These are phyloP conservation scores for Salvia miltiorrhiza DNA, from an alignment of 257 asterid species.

Conservation along the genomic window DNA sequence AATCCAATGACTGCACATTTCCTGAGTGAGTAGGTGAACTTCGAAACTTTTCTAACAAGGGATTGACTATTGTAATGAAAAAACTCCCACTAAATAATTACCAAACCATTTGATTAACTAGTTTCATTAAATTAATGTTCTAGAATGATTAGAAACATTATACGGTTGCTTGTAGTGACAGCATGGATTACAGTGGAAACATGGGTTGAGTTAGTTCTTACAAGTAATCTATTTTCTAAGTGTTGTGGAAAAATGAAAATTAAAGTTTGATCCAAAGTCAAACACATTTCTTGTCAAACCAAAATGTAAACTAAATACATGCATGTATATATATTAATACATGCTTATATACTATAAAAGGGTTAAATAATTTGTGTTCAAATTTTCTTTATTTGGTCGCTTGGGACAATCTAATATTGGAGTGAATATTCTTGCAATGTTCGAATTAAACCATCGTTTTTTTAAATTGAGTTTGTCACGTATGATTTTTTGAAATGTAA, in stretches of 20 bases:
- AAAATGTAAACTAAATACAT: conserved; percentile 1
- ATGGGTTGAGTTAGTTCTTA: conserved; percentile 29
- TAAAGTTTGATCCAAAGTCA: conserved; percentile 27
- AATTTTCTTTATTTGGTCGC: no score
- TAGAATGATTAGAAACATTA: conserved; percentile 10
- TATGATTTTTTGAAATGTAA: no score
- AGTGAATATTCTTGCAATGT: no score
- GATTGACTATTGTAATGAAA: conserved; percentile 41
- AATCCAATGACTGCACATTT: conserved; percentile 23
- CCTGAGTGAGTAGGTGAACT: conserved; percentile 50
- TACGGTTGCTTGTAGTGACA: conserved; percentile 23
- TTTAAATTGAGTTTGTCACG: no score
- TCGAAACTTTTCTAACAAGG: conserved; percentile 54
- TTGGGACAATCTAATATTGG: no score
- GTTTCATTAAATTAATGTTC: conserved; percentile 24
- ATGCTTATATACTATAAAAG: neutral
- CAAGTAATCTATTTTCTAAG: conserved; percentile 34
- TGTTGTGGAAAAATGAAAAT: conserved; percentile 10
- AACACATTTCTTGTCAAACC: conserved; percentile 30
- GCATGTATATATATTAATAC: no score
- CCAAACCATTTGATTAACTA: conserved; percentile 13
- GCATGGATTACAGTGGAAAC: conserved; percentile 1
- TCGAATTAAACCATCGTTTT: no score
- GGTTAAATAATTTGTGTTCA: no score
- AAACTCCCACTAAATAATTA: conserved; percentile 14